Evolutionary conservation across 805 yeast species (phyloP), one percentile per base, ranked within the genome.

Genomic region (Pichia occidentalis): DNA sequence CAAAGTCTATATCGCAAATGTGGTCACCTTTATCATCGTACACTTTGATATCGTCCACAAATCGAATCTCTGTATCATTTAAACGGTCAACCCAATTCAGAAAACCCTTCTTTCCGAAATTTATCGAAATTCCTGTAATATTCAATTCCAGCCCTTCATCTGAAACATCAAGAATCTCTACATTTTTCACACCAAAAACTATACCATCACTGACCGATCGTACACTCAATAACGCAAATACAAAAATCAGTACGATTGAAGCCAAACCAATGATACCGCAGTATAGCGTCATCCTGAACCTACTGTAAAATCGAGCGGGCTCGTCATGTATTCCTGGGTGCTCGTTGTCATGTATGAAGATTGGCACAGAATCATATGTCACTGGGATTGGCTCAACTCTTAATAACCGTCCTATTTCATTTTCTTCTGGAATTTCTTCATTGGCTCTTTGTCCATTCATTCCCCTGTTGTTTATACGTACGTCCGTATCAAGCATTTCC

Each of bases 361-460:
- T 9, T 4, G 41, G 41, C 9, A 32, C 16, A 6, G 37, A 27
- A 14, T 28, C 25, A 22, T 32, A 27, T 13, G 18, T 29, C 3
- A 38, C 17, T 21, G 42, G 37, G 7, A 18, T 19, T 4, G 42
- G 42, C 1, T 38, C 37, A 11, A 30, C 34, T 5, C 11, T 22
- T 7, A 37, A 28, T 18, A 37, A 32, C n/a, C 23, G n/a, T n/a
- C n/a, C n/a, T n/a, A n/a, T n/a, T n/a, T n/a, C n/a, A n/a, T n/a
- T n/a, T n/a, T n/a, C n/a, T n/a, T n/a, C n/a, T n/a, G n/a, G n/a
- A n/a, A n/a, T n/a, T n/a, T n/a, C n/a, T n/a, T n/a, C n/a, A n/a
- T n/a, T n/a, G n/a, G n/a, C n/a, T n/a, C n/a, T n/a, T n/a, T n/a
- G n/a, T n/a, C n/a, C n/a, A n/a, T n/a, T n/a, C n/a, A n/a, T n/a